Evolutionary conservation across 768 basidiomycete species (phyloP).

Genomic region (Podaxis mareebaensis): DNA sequence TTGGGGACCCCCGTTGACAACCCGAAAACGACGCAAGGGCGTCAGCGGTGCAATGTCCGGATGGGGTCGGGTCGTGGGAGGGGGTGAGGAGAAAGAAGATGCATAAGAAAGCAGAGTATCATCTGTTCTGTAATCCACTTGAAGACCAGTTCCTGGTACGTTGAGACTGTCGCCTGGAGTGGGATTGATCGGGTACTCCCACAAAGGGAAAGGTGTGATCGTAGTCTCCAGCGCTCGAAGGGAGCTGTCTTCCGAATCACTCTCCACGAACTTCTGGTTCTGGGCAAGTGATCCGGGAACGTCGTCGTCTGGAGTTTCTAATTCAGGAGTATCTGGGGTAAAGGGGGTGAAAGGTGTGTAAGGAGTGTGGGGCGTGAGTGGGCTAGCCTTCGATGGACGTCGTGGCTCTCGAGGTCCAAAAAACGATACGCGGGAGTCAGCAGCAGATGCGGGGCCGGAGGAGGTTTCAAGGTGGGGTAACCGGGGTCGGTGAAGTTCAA

Average conservation of each 20-base stretch:
- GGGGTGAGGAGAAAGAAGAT: neutral
- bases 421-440: slow-evolving; percentile 11
- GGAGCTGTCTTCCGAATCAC: slow-evolving; percentile 4
- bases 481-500: neutral
- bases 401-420: slow-evolving; percentile 15
- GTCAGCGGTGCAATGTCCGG: neutral
- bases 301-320: slow-evolving; percentile 12
- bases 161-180: neutral
- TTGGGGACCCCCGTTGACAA: neutral
- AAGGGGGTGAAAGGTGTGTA: slow-evolving; percentile 10
- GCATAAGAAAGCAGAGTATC: neutral
- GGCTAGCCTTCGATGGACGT: neutral
- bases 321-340: slow-evolving; percentile 14
- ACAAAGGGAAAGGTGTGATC: slow-evolving; percentile 16
- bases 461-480: neutral
- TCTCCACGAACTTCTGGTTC: neutral
- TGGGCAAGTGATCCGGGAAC: slow-evolving; percentile 3
- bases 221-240: neutral
- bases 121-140: neutral
- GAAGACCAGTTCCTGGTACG: neutral
- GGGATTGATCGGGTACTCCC: slow-evolving; percentile 3
- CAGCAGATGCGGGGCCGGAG: neutral
- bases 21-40: neutral
- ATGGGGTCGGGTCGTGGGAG: neutral
- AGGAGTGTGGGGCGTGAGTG: slow-evolving; percentile 10